Percentiles rank a stretch among this genome's conserved stretches.
Conservation (phyloP, 73 alveolate genomes). For the Paramecium octaurelia region DNA sequence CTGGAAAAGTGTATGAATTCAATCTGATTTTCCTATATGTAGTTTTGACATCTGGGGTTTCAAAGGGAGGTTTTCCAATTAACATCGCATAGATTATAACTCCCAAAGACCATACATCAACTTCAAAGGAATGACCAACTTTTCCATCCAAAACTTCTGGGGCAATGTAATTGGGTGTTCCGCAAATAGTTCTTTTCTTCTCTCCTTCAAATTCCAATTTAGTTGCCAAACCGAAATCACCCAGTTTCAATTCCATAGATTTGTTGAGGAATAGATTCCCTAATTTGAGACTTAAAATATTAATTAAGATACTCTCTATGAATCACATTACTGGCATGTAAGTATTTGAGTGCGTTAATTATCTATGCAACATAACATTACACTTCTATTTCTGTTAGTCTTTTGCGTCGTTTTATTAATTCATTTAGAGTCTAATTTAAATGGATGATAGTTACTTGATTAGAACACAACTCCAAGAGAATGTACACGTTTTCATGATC, state of each 20-base stretch:
- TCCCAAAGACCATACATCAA: constrained; percentile 89
- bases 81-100: constrained; percentile 75
- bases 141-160: constrained; percentile 86
- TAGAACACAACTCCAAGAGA: constrained; percentile 88
- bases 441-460: constrained; percentile 51
- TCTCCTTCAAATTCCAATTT: constrained; percentile 92
- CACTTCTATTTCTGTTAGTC: constrained; percentile 92
- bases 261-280: constrained; percentile 88
- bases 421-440: constrained; percentile 85
- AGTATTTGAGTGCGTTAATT: constrained; percentile 77
- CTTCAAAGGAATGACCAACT: constrained; percentile 76
- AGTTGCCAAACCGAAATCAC: constrained; percentile 96
- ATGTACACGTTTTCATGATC: constrained; percentile 92
- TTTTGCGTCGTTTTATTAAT: constrained; percentile 88
- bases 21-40: constrained; percentile 90
- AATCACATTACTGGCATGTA: constrained; percentile 73
- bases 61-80: constrained; percentile 88
- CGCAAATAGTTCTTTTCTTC: constrained; percentile 92
- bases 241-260: constrained; percentile 78
- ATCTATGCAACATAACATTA: constrained; percentile 89
- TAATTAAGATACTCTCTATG: constrained; percentile 74
- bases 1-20: constrained; percentile 89
- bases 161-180: constrained; percentile 93
- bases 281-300: constrained; percentile 70
- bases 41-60: constrained; percentile 87